Base-by-base conservation (phyloP, 2,329 filamentous ascomycete species). In the Didymella exigua region DNA sequence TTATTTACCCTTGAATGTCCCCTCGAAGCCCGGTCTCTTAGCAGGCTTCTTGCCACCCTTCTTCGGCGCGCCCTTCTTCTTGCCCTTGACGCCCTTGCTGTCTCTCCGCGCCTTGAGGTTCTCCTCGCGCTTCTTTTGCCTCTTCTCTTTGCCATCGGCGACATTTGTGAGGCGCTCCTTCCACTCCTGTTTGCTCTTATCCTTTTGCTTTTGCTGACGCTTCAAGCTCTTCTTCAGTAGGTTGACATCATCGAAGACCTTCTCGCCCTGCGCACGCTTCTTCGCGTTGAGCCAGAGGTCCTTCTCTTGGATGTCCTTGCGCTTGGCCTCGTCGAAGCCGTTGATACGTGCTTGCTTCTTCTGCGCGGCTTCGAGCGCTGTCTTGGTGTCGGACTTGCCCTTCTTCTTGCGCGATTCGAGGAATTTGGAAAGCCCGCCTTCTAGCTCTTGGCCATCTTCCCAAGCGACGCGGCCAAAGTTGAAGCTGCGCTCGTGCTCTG, bases 381-480 rank as follows among this genome's bases (percentile, higher is more conserved):
- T 91, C 71, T 90, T 90, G 41, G 90, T 82, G 74, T 99, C 95
- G 53, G 88, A 89, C 1, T 91, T 89, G 0, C 93, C 93, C 76
- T 90, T 92, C 75, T 86, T 88, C 78, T 89, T 91, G 69, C 84
- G 84, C 58, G 86, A 83, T 49, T 88, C 87, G 14, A 90, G 76
- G 16, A 89, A 78, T 37, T 78, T 79, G 5, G 80, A 79, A 16
- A 90, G 81, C 53, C 88, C 86, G 57, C 90, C 84, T 45, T 93
- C 90, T 43, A 96, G 82, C 59, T 89, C 84, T 46, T 91, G 84
- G 33, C 93, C 93, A 71, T 98, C 93, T 4, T 85, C 85, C 73
- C 98, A 99, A 10, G 91, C 87, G n/a, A 99, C 87, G 30, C 91
- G 88, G 27, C 93, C 92, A 74, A 98, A 99, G 5, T 91, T 86